Base-by-base conservation (phyloP, 129 eudicot species). In the Glebionis coronaria region DNA sequence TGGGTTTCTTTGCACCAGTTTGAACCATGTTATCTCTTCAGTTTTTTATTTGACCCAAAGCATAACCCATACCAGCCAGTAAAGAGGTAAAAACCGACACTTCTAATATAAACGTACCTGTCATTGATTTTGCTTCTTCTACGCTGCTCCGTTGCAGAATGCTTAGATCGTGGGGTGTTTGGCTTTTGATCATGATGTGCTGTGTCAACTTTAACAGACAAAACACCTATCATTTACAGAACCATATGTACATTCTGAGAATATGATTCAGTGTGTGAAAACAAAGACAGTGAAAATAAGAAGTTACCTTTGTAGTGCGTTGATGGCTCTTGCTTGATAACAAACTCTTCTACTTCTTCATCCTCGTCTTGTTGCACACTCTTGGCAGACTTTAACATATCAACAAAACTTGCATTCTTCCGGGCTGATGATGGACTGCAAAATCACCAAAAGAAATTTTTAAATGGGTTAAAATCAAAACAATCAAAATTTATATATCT, bases 91-190 rank as follows among this genome's bases (percentile, higher is more conserved):
- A 35, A 35, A 10, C 7, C 7, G 42, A 35, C 9, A 35, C 42
- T 10, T 35, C 7, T 35, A 35, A 6, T 35, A 56, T 42, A 69
- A 64, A 69, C 80, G 53, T 84, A 83, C 99, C 99, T 93, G 83
- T 93, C 99, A 75, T 93, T 93, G 57, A 93, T 93, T 82, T 93
- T 93, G 88, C 99, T 82, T 77, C 99, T 86, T 78, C 99, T 80
- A 44, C 99, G 99, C 68, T 93, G 99, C 83, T 93, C 99, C 0
- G 99, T 93, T 31, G 97, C 99, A 44, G 99, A 93, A 77, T 93
- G 99, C 71, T 93, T 93, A 3, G 99, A 93, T 23, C 99, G 83
- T 7, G 97, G 95, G 27, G 97, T 93, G 77, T 77, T 89, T 14
- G 99, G 92, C 83, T 86, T 93, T 76, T 89, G 99, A 60, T 89